Percentiles rank a stretch among this genome's conserved stretches.
Conservation (phyloP, 345 rosid genomes). For the Arabidopsis arenosa region DNA sequence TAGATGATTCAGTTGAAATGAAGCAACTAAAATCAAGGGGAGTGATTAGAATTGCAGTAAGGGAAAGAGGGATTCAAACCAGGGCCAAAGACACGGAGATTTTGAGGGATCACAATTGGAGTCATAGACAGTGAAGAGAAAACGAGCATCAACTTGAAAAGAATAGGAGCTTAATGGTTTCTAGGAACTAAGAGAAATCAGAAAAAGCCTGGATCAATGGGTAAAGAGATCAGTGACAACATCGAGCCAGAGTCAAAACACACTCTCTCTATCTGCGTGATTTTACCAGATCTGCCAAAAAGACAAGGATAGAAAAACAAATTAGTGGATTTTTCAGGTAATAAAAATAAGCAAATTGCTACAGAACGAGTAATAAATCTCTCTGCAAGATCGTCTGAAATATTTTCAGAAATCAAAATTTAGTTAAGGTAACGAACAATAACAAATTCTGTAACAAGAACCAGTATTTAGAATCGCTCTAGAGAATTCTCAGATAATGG, state of each 20-base stretch:
- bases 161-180: slow-evolving; percentile 31
- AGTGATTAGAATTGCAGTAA: slow-evolving; percentile 83
- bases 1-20: slow-evolving; percentile 18
- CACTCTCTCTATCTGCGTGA: neutral
- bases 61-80: slow-evolving; percentile 91
- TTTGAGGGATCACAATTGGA: slow-evolving; percentile 48
- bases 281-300: neutral
- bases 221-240: neutral
- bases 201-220: slow-evolving; percentile 10
- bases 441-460: neutral
- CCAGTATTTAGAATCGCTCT: neutral
- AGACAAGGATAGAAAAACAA: neutral
- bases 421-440: neutral
- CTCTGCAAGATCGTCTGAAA: neutral
- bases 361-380: neutral
- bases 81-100: slow-evolving; percentile 84
- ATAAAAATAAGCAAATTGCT: no score
- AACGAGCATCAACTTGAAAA: slow-evolving; percentile 54
- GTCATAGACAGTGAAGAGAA: slow-evolving; percentile 50
- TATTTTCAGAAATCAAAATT: neutral
- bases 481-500: no score
- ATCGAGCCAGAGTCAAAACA: neutral
- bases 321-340: neutral
- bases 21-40: slow-evolving; percentile 50
- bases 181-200: neutral